Evolutionary conservation across 305 asterid species (phyloP).

Genomic region (Salvia sclarea): DNA sequence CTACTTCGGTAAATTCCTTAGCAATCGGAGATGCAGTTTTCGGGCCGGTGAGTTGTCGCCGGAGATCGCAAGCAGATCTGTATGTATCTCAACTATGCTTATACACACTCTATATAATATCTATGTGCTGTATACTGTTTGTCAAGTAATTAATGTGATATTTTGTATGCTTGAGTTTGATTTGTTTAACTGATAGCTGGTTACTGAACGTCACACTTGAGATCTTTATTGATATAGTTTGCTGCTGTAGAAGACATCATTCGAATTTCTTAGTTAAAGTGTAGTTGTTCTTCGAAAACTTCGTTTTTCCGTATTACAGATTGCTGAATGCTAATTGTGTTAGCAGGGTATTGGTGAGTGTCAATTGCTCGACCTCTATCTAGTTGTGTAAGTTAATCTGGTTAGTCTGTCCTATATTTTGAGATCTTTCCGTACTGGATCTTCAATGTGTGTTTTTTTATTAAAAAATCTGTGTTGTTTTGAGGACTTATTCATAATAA

Average conservation of each 20-base stretch:
- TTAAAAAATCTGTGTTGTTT: conserved; percentile 17
- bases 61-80: conserved; percentile 64
- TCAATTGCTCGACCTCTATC: neutral
- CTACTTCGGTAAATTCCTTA: conserved; percentile 2
- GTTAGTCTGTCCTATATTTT: neutral
- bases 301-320: neutral
- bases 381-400: conserved; percentile 14
- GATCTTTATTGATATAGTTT: conserved; percentile 33
- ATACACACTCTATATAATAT: conserved; percentile 7
- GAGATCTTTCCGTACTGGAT: conserved; percentile 29
- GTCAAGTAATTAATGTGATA: conserved; percentile 12
- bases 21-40: conserved; percentile 38
- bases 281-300: conserved; percentile 9
- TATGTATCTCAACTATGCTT: conserved; percentile 32
- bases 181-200: conserved; percentile 20
- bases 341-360: neutral
- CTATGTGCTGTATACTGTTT: neutral
- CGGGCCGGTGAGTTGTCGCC: conserved; percentile 48
- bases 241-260: neutral
- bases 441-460: conserved; percentile 29
- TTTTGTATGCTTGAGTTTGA: conserved; percentile 26
- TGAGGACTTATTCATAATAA: neutral
- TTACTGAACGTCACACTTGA: neutral
- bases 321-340: conserved; percentile 15
- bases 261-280: neutral